Evolutionary conservation across 176 grass and related monocot genomes (phyloP), one percentile per base, ranked within the genome.

Genomic region (Cenchrus fungigraminus): DNA sequence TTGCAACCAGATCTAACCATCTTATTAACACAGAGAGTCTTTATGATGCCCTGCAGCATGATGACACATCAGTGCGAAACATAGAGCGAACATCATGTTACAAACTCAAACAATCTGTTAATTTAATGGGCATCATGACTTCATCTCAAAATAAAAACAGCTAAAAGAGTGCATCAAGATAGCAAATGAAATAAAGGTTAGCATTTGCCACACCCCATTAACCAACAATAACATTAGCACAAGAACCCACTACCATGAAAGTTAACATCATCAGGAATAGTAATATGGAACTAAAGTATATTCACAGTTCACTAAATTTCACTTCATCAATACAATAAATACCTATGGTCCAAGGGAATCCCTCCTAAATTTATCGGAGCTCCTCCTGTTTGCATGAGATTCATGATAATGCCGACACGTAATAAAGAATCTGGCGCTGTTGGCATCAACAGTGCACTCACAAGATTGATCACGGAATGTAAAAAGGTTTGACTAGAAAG

Each of bases 1-100:
- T 83, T 64, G 25, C 2, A 83, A 51, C 69, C 81, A 74, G 78
- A 67, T 54, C 53, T 66, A 80, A 68, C 78, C 63, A 80, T 80
- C 10, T 80, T 68, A 42, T 80, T 74, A 50, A 74, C 17, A 64
- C 4, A 9, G 22, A 74, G 43, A 22, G 81, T 74, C 81, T 63
- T 73, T n/a, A 62, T 74, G 40, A 83, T 74, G 1, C 68, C 81
- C 81, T 83, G 81, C 44, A 83, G 10, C 9, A 83, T 8, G 10
- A 73, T 6, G 62, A 73, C 3, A 9, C 5, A 73, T 50, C 25
- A 8, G 8, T 73, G n/a, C 25, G 50, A 70, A 81, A 56, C 15
- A 25, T 11, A 32, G 29, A 42, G 55, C 69, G 80, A 34, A 47
- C n/a, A 50, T 73, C 68, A 6, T 6, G 72, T 79, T 82, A 73